phyloP scores from a whole-genome alignment of 176 grass and related monocot genomes.

The Cymbopogon citratus region DNA sequence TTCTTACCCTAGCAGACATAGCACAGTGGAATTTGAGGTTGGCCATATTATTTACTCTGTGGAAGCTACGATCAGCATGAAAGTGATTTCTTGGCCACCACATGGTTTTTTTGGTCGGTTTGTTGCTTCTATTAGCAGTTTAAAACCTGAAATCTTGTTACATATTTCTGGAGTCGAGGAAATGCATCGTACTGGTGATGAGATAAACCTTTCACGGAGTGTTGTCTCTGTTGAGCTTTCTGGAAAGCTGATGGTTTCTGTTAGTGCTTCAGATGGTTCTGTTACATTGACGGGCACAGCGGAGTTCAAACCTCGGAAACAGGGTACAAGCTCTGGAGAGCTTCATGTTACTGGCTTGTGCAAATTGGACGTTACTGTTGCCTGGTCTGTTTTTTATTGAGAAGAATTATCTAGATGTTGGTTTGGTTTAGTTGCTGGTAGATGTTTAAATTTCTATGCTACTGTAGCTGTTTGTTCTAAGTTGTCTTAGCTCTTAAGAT shows the following conservation, averaged over 20 bases:
- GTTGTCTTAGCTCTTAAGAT: too few relatives aligned
- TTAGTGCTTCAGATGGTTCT: neutral
- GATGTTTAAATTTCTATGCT: too few relatives aligned
- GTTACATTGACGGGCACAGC: neutral
- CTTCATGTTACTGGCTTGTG: neutral
- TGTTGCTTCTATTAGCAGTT: neutral
- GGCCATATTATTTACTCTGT: neutral
- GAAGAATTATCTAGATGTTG: too few relatives aligned
- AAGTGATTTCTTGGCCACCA: neutral
- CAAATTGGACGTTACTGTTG: neutral
- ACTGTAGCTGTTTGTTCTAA: too few relatives aligned
- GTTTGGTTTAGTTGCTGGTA: too few relatives aligned
- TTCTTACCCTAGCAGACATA: neutral
- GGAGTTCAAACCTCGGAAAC: neutral
- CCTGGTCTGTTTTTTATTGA: conserved; percentile 1
- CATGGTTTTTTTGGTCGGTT: neutral
- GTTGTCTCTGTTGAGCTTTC: neutral
- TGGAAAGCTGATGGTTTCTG: neutral
- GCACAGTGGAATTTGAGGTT: conserved; percentile 5
- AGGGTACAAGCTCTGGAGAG: neutral
- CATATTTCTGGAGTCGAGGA: neutral
- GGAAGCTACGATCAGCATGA: conserved; percentile 20
- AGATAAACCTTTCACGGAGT: conserved; percentile 5
- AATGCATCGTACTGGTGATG: neutral
- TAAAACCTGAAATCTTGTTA: neutral